Evolutionary conservation across 306 rosid species (phyloP).

Genomic region (Cicer chorassanicum): DNA sequence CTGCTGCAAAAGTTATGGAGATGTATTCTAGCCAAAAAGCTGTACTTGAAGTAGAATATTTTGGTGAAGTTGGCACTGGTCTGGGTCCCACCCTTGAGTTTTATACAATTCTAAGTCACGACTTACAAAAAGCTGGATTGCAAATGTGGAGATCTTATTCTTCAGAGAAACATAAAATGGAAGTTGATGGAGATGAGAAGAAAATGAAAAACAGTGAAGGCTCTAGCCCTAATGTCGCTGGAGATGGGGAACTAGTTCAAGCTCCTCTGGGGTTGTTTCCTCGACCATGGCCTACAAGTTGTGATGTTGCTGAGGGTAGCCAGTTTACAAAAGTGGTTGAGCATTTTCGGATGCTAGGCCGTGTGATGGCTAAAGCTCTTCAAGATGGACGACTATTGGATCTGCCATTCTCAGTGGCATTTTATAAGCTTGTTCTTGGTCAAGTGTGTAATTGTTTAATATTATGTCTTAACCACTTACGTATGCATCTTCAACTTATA

Average conservation of each 20-base stretch:
- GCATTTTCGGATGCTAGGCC: constrained; percentile 87
- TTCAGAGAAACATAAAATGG: constrained; percentile 51
- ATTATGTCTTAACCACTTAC: constrained; percentile 19
- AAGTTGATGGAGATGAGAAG: constrained; percentile 70
- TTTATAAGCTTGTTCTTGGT: constrained; percentile 88
- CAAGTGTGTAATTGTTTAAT: constrained; percentile 62
- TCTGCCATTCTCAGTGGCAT: constrained; percentile 84
- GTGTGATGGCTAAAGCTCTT: constrained; percentile 94
- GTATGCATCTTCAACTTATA: background rate
- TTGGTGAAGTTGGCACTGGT: constrained; percentile 99
- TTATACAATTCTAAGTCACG: constrained; percentile 93
- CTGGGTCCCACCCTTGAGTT: constrained; percentile 99
- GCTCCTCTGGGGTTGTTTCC: constrained; percentile 96
- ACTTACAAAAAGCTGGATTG: constrained; percentile 80
- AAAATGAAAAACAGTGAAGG: constrained; percentile 54
- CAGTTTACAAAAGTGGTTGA: constrained; percentile 73
- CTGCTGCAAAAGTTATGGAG: constrained; percentile 99
- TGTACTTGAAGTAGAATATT: constrained; percentile 98
- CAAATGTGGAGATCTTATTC: constrained; percentile 90
- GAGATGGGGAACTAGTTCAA: constrained; percentile 67
- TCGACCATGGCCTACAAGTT: constrained; percentile 81
- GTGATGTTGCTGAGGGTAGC: constrained; percentile 78
- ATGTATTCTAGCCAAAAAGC: constrained; percentile 99
- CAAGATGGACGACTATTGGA: constrained; percentile 98
- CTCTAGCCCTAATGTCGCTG: constrained; percentile 32